Base-by-base conservation (phyloP, 257 asterid species). In the Anisodus acutangulus region DNA sequence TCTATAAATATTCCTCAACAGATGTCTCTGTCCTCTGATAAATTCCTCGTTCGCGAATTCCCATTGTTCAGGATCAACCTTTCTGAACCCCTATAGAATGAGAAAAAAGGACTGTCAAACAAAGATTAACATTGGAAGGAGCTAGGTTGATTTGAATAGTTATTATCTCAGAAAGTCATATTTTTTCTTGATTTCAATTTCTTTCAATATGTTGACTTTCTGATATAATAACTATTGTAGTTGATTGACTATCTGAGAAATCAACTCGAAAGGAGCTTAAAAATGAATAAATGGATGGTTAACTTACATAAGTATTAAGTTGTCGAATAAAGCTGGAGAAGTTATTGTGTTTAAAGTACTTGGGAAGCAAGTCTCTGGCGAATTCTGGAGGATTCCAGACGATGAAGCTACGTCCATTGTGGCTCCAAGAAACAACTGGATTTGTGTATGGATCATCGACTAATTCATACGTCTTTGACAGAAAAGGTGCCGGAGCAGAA, bases 331-430 rank as follows among this genome's bases (percentile, higher is more conserved):
- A 95, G 90, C 99, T 95, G 69, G 98, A 94, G 82, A 95, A 95
- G 67, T 95, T 95, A 54, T 93, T 95, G 90, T 95, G 99, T 87
- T 95, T 95, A 90, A 95, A 95, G 84, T 95, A 95, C 80, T 89
- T 92, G 0, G 99, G 99, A 58, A 95, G 88, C 92, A 95, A 91
- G 79, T 93, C 99, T 79, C 96, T 63, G 1, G 98, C 93, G 70
- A 95, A 95, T 82, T 93, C 97, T 0, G 96, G 97, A 2, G 99
- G 99, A 87, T 94, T 91, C 98, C 97, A 93, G 3, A 95, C 99
- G 9, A 95, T 90, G 63, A 95, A 94, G 83, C 97, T 95, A 19
- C 49, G 89, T 0, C 97, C 97, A 3, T 63, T 85, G 0, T 80
- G 91, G 83, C 87, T 92, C 99, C 99, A 95, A 8, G 98, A 94